Base-by-base conservation (phyloP, 768 basidiomycete species). In the Lentinula aciculospora region DNA sequence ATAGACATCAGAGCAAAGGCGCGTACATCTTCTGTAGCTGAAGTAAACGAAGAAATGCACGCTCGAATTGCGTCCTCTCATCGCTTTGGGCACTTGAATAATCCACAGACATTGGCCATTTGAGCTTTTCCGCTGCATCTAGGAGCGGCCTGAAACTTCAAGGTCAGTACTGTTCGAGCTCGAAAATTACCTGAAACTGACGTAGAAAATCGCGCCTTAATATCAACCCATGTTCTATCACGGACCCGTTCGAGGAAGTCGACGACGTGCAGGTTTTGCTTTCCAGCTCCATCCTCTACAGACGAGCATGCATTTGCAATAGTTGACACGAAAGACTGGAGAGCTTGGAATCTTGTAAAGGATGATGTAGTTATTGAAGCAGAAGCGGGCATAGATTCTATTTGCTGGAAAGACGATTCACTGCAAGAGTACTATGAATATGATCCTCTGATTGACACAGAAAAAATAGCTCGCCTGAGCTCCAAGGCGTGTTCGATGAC, bases 51-150 rank as follows among this genome's bases (percentile, higher is more conserved):
- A 75, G 68, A 68, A 96, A 97, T 0, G 89, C 82, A 15, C 69
- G 69, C 67, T 95, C 91, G 66, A 99, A 97, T 2, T 72, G 71
- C 47, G 74, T 74, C 53, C 87, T 77, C 49, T 84, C 76, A 25
- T 81, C 77, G 12, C 71, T 62, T 4, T 77, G 64, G 6, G 79
- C 76, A 0, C 78, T 60, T 21, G 74, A 66, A 64, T 90, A 93
- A 62, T 92, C 80, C 0, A 94, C 80, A 17, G 81, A 75, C 62
- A 78, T 76, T 2, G 96, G 96, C 96, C 96, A 98, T n/a, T 84
- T 80, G 25, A 98, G 69, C 46, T 75, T 77, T 69, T 95, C 94
- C 1, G 89, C 79, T 13, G 82, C 79, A 27, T 74, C 69, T 21
- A 85, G 71, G 23, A 98, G 74, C 4, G 76, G 69, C 19, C 94